Evolutionary conservation across 75 land plant species (phyloP).

Genomic region (Pinus albicaulis): DNA sequence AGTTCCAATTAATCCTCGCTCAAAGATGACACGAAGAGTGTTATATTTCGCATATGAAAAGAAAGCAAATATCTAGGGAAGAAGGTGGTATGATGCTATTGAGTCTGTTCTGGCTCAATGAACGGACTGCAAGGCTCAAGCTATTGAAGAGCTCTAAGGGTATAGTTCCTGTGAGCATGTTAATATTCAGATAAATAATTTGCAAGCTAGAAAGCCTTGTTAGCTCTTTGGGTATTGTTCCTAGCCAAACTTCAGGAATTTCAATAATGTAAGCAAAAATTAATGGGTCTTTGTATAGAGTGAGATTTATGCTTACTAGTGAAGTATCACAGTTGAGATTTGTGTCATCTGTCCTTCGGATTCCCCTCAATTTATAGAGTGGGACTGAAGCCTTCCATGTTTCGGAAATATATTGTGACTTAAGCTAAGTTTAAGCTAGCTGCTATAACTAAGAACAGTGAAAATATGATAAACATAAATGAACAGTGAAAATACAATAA

Average conservation of each 20-base stretch:
- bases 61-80: no score
- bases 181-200: conserved; percentile 48
- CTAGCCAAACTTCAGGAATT: conserved; percentile 67
- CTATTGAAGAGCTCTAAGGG: conserved; percentile 72
- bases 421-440: no score
- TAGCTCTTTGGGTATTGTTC: conserved; percentile 53
- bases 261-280: conserved; percentile 44
- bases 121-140: conserved; percentile 42
- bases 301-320: conserved; percentile 30
- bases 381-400: conserved; percentile 66
- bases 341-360: conserved; percentile 37
- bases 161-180: conserved; percentile 55
- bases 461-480: no score
- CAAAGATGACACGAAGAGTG: no score
- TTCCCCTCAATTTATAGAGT: conserved; percentile 67
- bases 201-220: conserved; percentile 50
- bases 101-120: conserved; percentile 46
- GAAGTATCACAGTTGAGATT: conserved; percentile 39
- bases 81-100: conserved; percentile 65
- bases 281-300: conserved; percentile 47
- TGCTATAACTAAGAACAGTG: no score
- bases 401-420: no score
- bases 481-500: no score
- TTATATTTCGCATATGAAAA: no score
- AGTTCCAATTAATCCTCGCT: no score